These are phyloP conservation scores for Scenedesmus sp. DNA, from an alignment of 163 green algal species.

Conservation along the genomic window DNA sequence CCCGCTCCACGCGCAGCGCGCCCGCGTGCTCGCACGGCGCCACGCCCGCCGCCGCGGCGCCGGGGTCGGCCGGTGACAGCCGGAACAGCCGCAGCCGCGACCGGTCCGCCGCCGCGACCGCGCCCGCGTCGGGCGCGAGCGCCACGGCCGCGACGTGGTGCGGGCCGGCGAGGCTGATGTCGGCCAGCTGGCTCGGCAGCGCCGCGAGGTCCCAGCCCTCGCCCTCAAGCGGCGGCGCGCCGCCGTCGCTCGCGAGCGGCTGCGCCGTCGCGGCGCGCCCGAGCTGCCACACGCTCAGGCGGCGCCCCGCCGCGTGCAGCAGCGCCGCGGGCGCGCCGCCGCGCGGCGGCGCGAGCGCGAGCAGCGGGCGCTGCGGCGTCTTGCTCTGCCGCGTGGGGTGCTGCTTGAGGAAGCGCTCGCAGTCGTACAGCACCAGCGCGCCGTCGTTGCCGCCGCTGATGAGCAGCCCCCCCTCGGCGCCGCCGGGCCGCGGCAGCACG, in stretches of 20 bases:
- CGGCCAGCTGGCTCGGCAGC: conserved; percentile 60
- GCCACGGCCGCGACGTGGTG: conserved; percentile 41
- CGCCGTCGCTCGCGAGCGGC: conserved; percentile 4
- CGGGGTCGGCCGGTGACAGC: too few species aligned
- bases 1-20: conserved; percentile 11
- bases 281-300: conserved; percentile 74
- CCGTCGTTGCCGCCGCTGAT: conserved; percentile 89
- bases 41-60: background rate
- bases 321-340: conserved; percentile 34
- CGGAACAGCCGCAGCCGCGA: conserved; percentile 60
- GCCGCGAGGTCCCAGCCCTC: conserved; percentile 47
- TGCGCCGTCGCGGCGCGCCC: conserved; percentile 11
- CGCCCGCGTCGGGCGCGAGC: conserved; percentile 69
- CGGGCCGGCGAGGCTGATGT: conserved; percentile 5
- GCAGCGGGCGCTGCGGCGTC: conserved; percentile 43
- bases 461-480: conserved; percentile 60
- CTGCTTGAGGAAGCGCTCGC: conserved; percentile 57
- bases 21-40: background rate
- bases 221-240: conserved; percentile 36
- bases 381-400: conserved; percentile 62
- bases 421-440: conserved; percentile 82
- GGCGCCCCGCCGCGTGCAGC: conserved; percentile 55
- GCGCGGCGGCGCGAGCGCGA: conserved; percentile 19
- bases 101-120: conserved; percentile 63
- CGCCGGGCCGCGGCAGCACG: conserved; percentile 48